A percentile compares a stretch with the other conserved stretches of the same genome.
These are phyloP conservation scores for Limtongozyma cylindracea DNA, from an alignment of 805 yeast species.

Conservation along the genomic window DNA sequence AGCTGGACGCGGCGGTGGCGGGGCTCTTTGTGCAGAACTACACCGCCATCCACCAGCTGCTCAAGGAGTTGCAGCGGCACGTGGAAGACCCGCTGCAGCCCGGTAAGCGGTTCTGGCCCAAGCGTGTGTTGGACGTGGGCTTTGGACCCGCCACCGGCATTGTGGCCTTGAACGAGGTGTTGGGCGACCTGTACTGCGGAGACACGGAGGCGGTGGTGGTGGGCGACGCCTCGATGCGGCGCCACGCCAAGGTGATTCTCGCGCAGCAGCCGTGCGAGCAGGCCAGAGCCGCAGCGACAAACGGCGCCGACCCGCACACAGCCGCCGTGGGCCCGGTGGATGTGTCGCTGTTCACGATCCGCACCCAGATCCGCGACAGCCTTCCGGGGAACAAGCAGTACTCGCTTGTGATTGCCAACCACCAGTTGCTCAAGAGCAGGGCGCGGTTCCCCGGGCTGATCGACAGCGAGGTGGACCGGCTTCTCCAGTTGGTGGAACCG, in stretches of 20 bases:
- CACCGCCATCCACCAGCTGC: conserved; percentile 36
- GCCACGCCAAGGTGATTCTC: conserved; percentile 53
- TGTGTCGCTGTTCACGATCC: conserved; percentile 24
- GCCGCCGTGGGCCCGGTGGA: conserved; percentile 18
- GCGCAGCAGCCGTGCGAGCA: conserved; percentile 36
- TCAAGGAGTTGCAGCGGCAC: conserved; percentile 36
- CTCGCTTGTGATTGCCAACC: conserved; percentile 66
- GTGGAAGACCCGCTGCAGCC: too few relatives aligned
- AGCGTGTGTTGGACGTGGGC: conserved; percentile 51
- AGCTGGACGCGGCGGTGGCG: conserved; percentile 62
- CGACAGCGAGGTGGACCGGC: conserved; percentile 35
- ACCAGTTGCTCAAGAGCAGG: conserved; percentile 40
- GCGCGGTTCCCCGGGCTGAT: conserved; percentile 46
- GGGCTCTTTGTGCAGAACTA: conserved; percentile 65
- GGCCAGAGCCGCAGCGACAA: conserved; percentile 2
- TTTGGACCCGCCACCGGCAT: conserved; percentile 88
- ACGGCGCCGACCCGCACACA: conserved; percentile 4
- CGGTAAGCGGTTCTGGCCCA: conserved; percentile 36
- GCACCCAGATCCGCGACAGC: conserved; percentile 26
- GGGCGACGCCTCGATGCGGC: conserved; percentile 44
- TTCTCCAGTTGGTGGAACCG: conserved; percentile 41
- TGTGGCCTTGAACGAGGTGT: conserved; percentile 62
- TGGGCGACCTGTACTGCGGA: conserved; percentile 51
- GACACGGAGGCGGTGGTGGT: too few relatives aligned
- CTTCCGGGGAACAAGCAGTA: conserved; percentile 29